Conservation (phyloP, 1,139 yeast genomes). For the Petasospora fabianii region DNA sequence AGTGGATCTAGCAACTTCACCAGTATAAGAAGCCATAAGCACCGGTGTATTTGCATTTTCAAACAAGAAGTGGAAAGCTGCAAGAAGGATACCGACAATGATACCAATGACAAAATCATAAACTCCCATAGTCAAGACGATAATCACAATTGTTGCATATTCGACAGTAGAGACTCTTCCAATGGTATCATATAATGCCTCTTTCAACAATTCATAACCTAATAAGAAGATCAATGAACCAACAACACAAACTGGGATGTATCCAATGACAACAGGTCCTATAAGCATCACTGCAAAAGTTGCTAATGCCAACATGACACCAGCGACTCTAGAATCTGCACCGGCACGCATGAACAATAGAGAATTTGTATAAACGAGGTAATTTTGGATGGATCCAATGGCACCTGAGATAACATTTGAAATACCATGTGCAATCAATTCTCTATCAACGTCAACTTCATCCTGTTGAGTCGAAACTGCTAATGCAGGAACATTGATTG, state of each 20-base stretch:
- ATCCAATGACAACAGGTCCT: constrained; percentile 93
- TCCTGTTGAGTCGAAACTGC: constrained; percentile 89
- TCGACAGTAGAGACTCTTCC: constrained; percentile 75
- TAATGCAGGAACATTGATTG: constrained; percentile 94
- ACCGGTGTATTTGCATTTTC: constrained; percentile 87
- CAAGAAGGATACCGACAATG: constrained; percentile 82
- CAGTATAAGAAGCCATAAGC: constrained; percentile 78
- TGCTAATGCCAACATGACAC: constrained; percentile 77
- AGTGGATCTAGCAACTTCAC: constrained; percentile 86
- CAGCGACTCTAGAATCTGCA: constrained; percentile 86
- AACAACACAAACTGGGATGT: constrained; percentile 91
- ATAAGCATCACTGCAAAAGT: constrained; percentile 77
- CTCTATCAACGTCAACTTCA: constrained; percentile 82
- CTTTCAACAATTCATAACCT: constrained; percentile 86
- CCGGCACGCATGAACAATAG: constrained; percentile 91
- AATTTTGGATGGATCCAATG: constrained; percentile 86
- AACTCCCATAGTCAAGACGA: constrained; percentile 91
- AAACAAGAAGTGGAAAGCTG: constrained; percentile 87
- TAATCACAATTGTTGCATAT: constrained; percentile 75
- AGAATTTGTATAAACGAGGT: constrained; percentile 90
- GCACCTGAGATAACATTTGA: constrained; percentile 86
- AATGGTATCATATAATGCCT: constrained; percentile 80
- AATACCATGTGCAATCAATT: constrained; percentile 90
- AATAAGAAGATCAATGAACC: constrained; percentile 86
- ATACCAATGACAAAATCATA: constrained; percentile 95